phyloP scores from a whole-genome alignment of 306 rosid species.

The Castanopsis chinensis region DNA sequence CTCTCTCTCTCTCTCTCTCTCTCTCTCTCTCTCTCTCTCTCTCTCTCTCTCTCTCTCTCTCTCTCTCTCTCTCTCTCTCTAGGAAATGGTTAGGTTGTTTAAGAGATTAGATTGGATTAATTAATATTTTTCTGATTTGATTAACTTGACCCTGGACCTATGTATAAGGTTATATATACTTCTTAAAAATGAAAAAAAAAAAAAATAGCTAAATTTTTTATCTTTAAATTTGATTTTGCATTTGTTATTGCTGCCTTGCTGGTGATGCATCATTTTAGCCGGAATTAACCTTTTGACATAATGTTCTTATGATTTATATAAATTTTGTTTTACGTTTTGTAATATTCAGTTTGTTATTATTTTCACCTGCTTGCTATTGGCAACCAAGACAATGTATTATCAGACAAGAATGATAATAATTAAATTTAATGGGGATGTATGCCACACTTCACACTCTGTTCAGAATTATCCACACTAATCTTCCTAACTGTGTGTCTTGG shows the following conservation, averaged over 20 bases:
- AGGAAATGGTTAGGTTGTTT: background rate
- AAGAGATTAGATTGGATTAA: background rate
- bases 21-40: too few species aligned
- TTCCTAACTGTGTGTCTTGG: background rate
- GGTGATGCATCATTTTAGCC: background rate
- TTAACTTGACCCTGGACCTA: background rate
- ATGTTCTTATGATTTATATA: background rate
- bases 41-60: background rate
- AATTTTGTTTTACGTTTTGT: background rate
- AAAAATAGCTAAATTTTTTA: background rate
- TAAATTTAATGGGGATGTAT: constrained; percentile 12
- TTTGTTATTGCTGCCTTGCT: background rate
- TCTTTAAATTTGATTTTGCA: background rate
- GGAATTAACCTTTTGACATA: background rate
- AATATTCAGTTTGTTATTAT: background rate
- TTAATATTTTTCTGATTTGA: background rate
- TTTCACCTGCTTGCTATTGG: background rate
- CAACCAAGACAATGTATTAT: background rate
- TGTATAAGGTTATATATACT: background rate
- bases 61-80: background rate
- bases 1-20: too few species aligned
- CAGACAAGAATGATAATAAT: background rate
- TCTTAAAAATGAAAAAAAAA: background rate
- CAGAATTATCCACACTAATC: background rate
- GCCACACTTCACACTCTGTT: background rate